phyloP scores from a whole-genome alignment of 208 protist genomes.

The Acanthamoeba royreba region DNA sequence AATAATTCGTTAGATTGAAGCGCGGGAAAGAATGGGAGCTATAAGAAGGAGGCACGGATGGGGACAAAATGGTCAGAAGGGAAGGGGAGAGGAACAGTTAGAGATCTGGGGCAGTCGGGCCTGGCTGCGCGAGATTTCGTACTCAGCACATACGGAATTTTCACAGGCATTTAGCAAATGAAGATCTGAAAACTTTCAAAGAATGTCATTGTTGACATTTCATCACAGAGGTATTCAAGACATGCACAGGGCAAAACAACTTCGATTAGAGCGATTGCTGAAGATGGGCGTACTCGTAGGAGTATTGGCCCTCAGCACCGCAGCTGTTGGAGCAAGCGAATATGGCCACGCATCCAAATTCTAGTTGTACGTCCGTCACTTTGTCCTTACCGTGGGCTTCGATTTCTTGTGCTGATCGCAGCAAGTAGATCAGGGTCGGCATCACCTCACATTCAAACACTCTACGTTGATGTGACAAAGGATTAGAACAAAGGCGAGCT shows the following conservation, averaged over 20 bases:
- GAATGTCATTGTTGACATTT: no score
- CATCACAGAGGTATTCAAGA: not conserved
- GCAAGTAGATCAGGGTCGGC: not conserved
- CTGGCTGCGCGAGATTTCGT: no score
- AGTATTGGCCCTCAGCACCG: not conserved
- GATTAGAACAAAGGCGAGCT: not conserved
- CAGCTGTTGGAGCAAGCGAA: not conserved
- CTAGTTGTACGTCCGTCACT: not conserved
- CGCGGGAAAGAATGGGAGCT: no score
- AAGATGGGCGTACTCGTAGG: not conserved
- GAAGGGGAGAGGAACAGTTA: no score
- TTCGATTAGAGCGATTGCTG: not conserved
- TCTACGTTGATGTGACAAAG: not conserved
- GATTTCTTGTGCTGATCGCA: not conserved
- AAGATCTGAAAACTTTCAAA: no score
- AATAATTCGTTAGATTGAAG: no score
- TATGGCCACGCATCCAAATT: not conserved
- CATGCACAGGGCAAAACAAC: no score
- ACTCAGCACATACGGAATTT: no score
- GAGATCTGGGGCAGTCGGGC: no score
- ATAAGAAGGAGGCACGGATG: no score
- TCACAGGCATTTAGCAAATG: no score
- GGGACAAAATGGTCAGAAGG: no score
- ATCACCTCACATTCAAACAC: conserved; percentile 4
- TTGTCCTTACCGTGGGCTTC: not conserved